Percentiles rank a stretch among this genome's conserved stretches.
phyloP scores from a whole-genome alignment of 2,329 filamentous ascomycete species.

The Ophidiomyces ophidiicola region DNA sequence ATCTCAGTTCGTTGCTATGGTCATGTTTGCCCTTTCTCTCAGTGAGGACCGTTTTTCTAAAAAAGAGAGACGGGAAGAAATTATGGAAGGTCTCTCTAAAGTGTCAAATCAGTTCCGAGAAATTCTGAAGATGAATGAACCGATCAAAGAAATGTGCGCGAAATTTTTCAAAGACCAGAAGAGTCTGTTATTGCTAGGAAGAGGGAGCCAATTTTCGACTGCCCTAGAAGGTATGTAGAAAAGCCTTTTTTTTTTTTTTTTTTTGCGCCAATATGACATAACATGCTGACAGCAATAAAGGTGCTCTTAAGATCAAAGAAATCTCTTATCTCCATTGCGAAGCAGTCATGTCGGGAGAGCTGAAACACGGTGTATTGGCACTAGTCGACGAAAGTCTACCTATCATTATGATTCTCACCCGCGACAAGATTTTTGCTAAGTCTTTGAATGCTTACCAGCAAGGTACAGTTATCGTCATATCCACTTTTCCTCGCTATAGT shows the following conservation, averaged over 20 bases:
- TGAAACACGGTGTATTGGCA: slow-evolving; percentile 96
- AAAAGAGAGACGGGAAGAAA: slow-evolving; percentile 79
- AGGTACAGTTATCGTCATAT: slow-evolving; percentile 41
- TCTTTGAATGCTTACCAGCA: slow-evolving; percentile 99
- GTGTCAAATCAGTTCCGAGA: slow-evolving; percentile 86
- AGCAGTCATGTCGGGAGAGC: slow-evolving; percentile 98
- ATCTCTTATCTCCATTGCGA: slow-evolving; percentile 99
- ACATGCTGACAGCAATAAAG: slow-evolving; percentile 21
- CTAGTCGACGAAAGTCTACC: slow-evolving; percentile 96
- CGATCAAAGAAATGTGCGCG: slow-evolving; percentile 87
- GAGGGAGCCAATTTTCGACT: slow-evolving; percentile 93
- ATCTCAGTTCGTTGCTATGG: slow-evolving; percentile 98
- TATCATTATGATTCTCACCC: slow-evolving; percentile 98
- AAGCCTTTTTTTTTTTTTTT: not conserved
- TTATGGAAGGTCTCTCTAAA: slow-evolving; percentile 82
- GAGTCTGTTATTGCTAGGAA: slow-evolving; percentile 80
- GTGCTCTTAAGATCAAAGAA: slow-evolving; percentile 98
- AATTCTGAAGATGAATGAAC: slow-evolving; percentile 79
- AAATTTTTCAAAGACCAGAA: slow-evolving; percentile 96
- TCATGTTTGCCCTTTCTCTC: slow-evolving; percentile 96
- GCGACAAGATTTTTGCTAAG: slow-evolving; percentile 92
- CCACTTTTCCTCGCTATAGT: slow-evolving; percentile 11
- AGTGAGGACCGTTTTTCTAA: slow-evolving; percentile 96
- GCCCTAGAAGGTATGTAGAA: slow-evolving; percentile 62
- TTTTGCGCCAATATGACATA: not conserved